Conservation (phyloP, 2,329 filamentous ascomycete species). For the Teratosphaeria zuluensis region DNA sequence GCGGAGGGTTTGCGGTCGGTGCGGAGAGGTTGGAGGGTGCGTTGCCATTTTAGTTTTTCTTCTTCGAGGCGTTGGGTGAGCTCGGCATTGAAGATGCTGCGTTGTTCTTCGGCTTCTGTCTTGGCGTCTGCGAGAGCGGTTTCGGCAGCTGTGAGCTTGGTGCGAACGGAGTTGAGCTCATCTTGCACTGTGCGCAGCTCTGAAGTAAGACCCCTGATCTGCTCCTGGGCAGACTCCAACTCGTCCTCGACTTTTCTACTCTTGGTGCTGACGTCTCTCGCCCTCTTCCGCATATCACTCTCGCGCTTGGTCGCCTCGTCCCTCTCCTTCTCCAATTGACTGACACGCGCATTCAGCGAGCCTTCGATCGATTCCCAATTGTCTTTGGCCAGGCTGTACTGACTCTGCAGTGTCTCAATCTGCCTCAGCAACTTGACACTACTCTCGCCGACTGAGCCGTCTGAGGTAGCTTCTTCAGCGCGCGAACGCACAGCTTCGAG, state of each 20-base stretch:
- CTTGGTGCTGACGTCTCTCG: constrained; percentile 68
- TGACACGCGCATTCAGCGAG: constrained; percentile 67
- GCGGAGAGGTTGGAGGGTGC: neutral
- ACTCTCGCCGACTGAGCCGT: constrained; percentile 49
- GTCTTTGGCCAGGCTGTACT: constrained; percentile 86
- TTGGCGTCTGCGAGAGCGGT: constrained; percentile 51
- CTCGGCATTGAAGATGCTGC: constrained; percentile 48
- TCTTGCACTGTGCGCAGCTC: constrained; percentile 53
- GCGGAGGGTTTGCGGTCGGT: constrained; percentile 24
- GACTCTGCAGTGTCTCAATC: constrained; percentile 88
- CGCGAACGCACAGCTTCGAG: constrained; percentile 76
- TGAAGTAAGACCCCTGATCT: constrained; percentile 54
- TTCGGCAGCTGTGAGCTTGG: constrained; percentile 55
- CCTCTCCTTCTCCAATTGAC: constrained; percentile 76
- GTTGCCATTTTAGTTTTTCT: constrained; percentile 51
- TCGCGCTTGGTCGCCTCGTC: constrained; percentile 79
- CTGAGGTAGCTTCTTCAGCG: constrained; percentile 69
- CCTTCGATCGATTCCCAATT: constrained; percentile 97
- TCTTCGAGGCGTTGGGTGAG: constrained; percentile 53
- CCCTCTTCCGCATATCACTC: constrained; percentile 78
- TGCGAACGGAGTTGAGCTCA: constrained; percentile 53
- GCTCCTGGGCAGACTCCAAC: constrained; percentile 58
- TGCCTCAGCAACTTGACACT: constrained; percentile 70
- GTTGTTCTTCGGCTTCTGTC: constrained; percentile 49
- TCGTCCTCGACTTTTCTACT: constrained; percentile 69